Evolutionary conservation across 352 stramenopile genomes (phyloP).

Genomic region (Phytophthora colocasiae): DNA sequence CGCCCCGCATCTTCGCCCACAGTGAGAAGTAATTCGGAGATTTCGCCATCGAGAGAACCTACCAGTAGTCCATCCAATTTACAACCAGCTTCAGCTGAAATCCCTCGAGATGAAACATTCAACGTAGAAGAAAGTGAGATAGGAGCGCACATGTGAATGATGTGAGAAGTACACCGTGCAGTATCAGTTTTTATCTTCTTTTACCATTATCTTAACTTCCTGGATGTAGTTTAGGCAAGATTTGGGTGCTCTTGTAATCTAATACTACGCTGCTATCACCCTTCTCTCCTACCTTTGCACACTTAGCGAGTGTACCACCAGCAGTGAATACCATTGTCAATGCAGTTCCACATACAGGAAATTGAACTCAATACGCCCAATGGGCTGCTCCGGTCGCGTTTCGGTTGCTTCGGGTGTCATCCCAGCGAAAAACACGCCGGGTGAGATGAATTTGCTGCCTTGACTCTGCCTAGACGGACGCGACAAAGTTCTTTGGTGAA

Average conservation of each 20-base stretch:
- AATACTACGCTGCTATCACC: constrained; percentile 19
- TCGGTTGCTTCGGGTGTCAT: constrained; percentile 7
- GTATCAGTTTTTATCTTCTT: constrained; percentile 16
- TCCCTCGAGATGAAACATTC: neutral
- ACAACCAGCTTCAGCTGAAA: neutral
- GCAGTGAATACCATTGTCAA: constrained; percentile 26
- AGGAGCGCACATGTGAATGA: too few species aligned
- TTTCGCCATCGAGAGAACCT: neutral
- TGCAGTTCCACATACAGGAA: constrained; percentile 31
- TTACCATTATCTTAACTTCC: constrained; percentile 29
- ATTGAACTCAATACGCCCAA: constrained; percentile 28
- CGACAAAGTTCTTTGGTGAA: constrained; percentile 83
- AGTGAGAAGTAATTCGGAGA: neutral
- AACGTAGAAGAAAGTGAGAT: neutral
- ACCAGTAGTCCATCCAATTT: neutral
- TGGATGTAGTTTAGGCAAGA: constrained; percentile 1
- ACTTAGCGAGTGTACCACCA: constrained; percentile 1
- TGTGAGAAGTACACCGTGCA: too few species aligned
- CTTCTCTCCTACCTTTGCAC: constrained; percentile 1
- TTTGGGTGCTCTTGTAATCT: constrained; percentile 24
- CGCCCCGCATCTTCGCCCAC: constrained; percentile 23
- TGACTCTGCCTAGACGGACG: constrained; percentile 63
- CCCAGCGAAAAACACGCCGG: constrained; percentile 5
- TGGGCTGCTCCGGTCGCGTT: constrained; percentile 11
- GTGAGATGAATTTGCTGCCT: constrained; percentile 32